Base-by-base conservation (phyloP, 2,329 filamentous ascomycete genomes). In the Ophiostoma himal-ulmi region DNA sequence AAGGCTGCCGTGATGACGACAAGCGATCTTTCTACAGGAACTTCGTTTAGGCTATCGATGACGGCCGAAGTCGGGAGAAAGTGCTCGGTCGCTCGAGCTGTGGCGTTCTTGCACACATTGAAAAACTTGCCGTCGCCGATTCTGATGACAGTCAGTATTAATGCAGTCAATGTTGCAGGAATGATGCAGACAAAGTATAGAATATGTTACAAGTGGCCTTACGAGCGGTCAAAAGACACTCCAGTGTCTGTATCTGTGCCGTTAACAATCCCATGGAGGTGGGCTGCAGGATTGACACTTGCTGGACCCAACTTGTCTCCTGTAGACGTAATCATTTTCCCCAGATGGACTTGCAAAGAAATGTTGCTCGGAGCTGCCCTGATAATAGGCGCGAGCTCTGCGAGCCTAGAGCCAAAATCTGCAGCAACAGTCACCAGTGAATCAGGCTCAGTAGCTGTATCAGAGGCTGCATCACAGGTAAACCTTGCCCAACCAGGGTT, bases 1-100 rank as follows among this genome's bases (percentile, higher is more conserved):
- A 74, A 73, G 17, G 39, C 60, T 17, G 72, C 72, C n/a, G 71
- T 73, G 69, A 74, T 34, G 71, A 70, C 1, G 17, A 75, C 68
- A 5, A 77, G 64, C 34, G 41, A 72, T 13, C 41, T 71, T 6
- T 70, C 70, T 1, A 71, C 66, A 36, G 68, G 68, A 3, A 73
- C 72, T 1, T 76, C 71, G 2, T 52, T 5, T 0, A 75, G 57
- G 0, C 22, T 39, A 0, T 52, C 48, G 20, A 69, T 64, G 5
- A 70, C 68, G 0, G 72, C 68, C 8, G 70, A 70, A 14, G 34
- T 69, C 1, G 73, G 72, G 62, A 69, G 70, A 13, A 75, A 75
- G 1, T 11, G 7, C 8, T 69, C 68, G 1, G 17, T 26, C 0
- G 69, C 36, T 8, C 26, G 52, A 5, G 72, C 26, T 1, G 74